Conservation (phyloP, 1,284 basidiomycete genomes). For the Thelephora terrestris region DNA sequence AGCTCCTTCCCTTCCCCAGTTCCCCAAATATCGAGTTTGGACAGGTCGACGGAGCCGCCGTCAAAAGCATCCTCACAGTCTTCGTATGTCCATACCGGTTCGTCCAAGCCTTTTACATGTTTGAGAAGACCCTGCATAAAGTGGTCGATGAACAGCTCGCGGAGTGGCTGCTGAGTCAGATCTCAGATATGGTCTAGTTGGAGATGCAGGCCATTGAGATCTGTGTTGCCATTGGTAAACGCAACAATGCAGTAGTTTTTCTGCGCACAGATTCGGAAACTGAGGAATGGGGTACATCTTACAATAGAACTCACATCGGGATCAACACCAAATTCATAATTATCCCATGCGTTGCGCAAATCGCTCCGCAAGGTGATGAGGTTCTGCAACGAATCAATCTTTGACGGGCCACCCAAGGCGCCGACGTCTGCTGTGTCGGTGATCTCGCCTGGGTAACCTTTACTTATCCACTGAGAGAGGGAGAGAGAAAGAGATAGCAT, state of each 20-base stretch:
- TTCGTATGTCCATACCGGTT: slow-evolving; percentile 13
- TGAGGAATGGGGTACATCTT: not conserved
- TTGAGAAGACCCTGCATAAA: slow-evolving; percentile 16
- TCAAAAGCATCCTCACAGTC: slow-evolving; percentile 8
- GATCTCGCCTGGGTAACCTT: slow-evolving; percentile 9
- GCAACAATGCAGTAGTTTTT: slow-evolving; percentile 13
- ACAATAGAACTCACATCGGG: slow-evolving; percentile 11
- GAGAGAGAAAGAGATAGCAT: not conserved
- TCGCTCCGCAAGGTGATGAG: slow-evolving; percentile 13
- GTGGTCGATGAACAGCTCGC: slow-evolving; percentile 17
- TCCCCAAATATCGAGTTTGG: slow-evolving; percentile 12
- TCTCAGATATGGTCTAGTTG: slow-evolving; percentile 16
- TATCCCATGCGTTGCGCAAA: slow-evolving; percentile 14
- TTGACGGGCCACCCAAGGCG: slow-evolving; percentile 7
- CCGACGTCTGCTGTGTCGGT: slow-evolving; percentile 7
- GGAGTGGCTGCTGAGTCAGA: slow-evolving; percentile 14
- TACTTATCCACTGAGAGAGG: slow-evolving; percentile 10
- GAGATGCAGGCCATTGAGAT: slow-evolving; percentile 12
- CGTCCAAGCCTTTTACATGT: slow-evolving; percentile 15
- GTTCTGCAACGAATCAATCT: slow-evolving; percentile 15
- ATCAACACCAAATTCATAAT: slow-evolving; percentile 16
- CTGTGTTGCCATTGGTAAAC: slow-evolving; percentile 10
- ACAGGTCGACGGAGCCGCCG: slow-evolving; percentile 11
- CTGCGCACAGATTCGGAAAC: slow-evolving; percentile 6
- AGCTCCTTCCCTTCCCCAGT: slow-evolving; percentile 12